Conservation (phyloP, 129 eudicot genomes). For the Escallonia rubra region DNA sequence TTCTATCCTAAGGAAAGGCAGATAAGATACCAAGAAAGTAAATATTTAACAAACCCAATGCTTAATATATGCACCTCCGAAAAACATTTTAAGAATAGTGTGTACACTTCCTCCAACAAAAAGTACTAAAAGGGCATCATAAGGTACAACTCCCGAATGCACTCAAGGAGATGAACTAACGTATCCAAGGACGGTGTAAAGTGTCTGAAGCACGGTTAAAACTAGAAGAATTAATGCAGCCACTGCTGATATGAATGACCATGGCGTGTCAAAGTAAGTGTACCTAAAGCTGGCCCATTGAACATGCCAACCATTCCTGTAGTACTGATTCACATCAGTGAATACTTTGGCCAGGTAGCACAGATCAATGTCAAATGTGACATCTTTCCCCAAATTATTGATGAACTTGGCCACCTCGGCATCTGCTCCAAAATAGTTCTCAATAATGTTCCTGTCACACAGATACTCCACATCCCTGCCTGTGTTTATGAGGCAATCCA, state of each 20-base stretch:
- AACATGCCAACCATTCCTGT: conserved; percentile 58
- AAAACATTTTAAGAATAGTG: too few species aligned
- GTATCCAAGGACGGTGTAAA: conserved; percentile 48
- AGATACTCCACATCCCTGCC: conserved; percentile 11
- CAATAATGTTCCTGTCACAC: conserved; percentile 4
- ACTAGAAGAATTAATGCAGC: conserved; percentile 64
- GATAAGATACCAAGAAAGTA: too few species aligned
- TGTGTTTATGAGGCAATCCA: conserved; percentile 16
- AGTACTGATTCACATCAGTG: conserved; percentile 52
- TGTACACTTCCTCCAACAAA: too few species aligned
- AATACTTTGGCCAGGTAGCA: conserved; percentile 63
- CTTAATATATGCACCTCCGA: too few species aligned
- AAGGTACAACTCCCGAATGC: too few species aligned
- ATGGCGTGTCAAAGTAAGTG: conserved; percentile 71
- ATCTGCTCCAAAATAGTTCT: conserved; percentile 6
- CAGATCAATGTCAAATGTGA: conserved; percentile 47
- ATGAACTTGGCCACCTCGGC: conserved; percentile 39
- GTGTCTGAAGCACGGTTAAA: conserved; percentile 58
- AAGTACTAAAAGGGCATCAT: too few species aligned
- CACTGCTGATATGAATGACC: conserved; percentile 76
- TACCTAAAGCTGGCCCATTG: conserved; percentile 69
- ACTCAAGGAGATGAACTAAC: conserved; percentile 11
- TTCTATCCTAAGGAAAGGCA: too few species aligned
- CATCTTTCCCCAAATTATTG: conserved; percentile 78
- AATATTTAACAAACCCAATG: too few species aligned